These are phyloP conservation scores for Pluteus cervinus DNA, from an alignment of 768 basidiomycete genomes.

Conservation along the genomic window DNA sequence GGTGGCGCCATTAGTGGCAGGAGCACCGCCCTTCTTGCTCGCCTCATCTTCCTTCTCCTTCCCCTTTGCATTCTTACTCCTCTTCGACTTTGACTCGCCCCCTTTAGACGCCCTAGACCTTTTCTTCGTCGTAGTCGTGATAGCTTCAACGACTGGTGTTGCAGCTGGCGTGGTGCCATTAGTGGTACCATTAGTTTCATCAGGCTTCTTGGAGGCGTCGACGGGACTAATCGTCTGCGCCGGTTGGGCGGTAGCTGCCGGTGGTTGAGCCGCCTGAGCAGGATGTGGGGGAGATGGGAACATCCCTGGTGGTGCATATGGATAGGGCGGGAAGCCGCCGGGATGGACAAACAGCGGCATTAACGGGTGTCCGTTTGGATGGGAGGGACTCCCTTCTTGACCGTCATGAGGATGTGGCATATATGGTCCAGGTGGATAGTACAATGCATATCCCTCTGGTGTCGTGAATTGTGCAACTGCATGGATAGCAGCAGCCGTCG, in stretches of 20 bases:
- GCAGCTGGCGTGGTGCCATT: constrained; percentile 2
- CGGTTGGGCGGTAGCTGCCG: constrained; percentile 12
- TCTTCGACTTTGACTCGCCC: constrained; percentile 26
- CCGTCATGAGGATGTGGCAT: constrained; percentile 26
- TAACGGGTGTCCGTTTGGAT: constrained; percentile 27
- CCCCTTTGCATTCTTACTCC: constrained; percentile 14
- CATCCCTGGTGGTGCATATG: constrained; percentile 27
- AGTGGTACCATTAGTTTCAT: constrained; percentile 7
- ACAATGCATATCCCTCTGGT: constrained; percentile 34
- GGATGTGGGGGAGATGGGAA: constrained; percentile 17
- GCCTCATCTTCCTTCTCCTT: constrained; percentile 15
- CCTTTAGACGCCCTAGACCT: constrained; percentile 20
- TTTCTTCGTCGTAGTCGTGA: constrained; percentile 17
- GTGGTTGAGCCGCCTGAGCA: constrained; percentile 11
- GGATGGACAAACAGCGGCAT: constrained; percentile 37
- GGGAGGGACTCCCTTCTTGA: constrained; percentile 20
- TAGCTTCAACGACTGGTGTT: constrained; percentile 10
- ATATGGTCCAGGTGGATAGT: constrained; percentile 29
- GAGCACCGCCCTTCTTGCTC: constrained; percentile 9
- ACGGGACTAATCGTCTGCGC: constrained; percentile 23
- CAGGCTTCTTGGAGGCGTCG: constrained; percentile 22
- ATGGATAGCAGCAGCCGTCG: constrained; percentile 24
- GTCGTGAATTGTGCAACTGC: constrained; percentile 25
- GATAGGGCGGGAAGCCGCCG: constrained; percentile 28
- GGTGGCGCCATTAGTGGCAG: no score